Evolutionary conservation across 352 stramenopile genomes (phyloP), one percentile per base, ranked within the genome.

Genomic region (Globisporangium splendens): DNA sequence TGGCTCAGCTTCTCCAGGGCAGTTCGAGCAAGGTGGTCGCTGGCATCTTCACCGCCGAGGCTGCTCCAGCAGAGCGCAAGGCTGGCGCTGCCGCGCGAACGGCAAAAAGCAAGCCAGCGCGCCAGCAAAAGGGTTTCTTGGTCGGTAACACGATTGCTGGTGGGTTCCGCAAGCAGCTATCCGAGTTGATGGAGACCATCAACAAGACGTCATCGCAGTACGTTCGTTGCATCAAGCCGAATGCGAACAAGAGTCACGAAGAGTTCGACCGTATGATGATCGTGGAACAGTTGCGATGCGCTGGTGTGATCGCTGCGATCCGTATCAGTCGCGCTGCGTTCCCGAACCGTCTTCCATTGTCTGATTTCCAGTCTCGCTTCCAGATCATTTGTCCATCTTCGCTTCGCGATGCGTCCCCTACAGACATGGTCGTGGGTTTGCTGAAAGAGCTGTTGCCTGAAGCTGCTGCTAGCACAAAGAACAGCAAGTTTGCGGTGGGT

Each of bases 141-240:
- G 70, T 59, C 44, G 60, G 54, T 7, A 68, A 79, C 48, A 73
- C 73, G 58, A 94, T 73, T 0, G 80, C 90, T 21, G 82, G 77
- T n/a, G 90, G 77, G 54, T 80, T 98, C 51, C 90, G 90, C 66
- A 88, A 89, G 53, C 60, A 73, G 12, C 65, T 92, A 10, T 77
- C 75, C 20, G 55, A 73, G 15, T 75, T 92, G 33, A 92, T 90
- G 83, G 69, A 69, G 17, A 87, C 72, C 41, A 90, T 92, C 56
- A 79, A 81, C 56, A 62, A 81, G 49, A 92, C 83, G 1, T 86
- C 83, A 22, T 75, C 86, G 39, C 72, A 89, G 64, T 95, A 92
- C 68, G 73, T 95, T 47, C 83, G 85, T 0, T 95, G 85, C 70
- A 91, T 95, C 66, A 95, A 95, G 54, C 86, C 86, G 0, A 95